Evolutionary conservation across 805 yeast genomes (phyloP).

Genomic region (Isabelozyma rhagii): DNA sequence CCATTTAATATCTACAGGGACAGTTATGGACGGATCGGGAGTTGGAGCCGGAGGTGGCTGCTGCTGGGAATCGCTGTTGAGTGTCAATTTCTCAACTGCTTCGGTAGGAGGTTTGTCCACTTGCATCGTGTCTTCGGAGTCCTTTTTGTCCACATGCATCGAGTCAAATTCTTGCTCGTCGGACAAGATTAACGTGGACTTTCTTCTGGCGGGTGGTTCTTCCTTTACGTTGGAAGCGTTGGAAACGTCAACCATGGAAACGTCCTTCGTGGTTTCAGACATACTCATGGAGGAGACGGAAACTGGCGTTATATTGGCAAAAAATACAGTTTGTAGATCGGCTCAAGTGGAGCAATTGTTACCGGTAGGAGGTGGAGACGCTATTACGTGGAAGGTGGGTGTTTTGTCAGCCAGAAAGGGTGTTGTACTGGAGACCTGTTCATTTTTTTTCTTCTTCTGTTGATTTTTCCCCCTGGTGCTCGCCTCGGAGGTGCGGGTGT

Average conservation of each 20-base stretch:
- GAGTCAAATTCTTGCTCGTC: slow-evolving; percentile 62
- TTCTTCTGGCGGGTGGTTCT: slow-evolving; percentile 46
- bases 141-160: slow-evolving; percentile 38
- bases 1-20: slow-evolving; percentile 79
- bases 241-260: slow-evolving; percentile 44
- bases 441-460: not conserved
- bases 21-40: slow-evolving; percentile 26
- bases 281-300: not conserved
- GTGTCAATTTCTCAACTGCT: not conserved
- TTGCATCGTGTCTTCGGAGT: slow-evolving; percentile 16
- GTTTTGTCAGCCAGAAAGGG: too few relatives aligned
- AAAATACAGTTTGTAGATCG: not conserved
- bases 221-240: slow-evolving; percentile 16
- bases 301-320: not conserved
- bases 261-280: slow-evolving; percentile 23
- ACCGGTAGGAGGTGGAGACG: too few relatives aligned
- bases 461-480: not conserved
- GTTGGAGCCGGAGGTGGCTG: slow-evolving; percentile 5
- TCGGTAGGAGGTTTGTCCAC: slow-evolving; percentile 9
- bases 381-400: too few relatives aligned
- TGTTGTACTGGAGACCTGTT: not conserved
- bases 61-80: slow-evolving; percentile 3
- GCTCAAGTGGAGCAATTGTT: too few relatives aligned
- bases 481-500: not conserved
- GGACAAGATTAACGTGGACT: slow-evolving; percentile 67